Percentiles rank a stretch among this genome's conserved stretches.
Conservation (phyloP, 169 alveolate genomes). For the Blepharisma undulans region DNA sequence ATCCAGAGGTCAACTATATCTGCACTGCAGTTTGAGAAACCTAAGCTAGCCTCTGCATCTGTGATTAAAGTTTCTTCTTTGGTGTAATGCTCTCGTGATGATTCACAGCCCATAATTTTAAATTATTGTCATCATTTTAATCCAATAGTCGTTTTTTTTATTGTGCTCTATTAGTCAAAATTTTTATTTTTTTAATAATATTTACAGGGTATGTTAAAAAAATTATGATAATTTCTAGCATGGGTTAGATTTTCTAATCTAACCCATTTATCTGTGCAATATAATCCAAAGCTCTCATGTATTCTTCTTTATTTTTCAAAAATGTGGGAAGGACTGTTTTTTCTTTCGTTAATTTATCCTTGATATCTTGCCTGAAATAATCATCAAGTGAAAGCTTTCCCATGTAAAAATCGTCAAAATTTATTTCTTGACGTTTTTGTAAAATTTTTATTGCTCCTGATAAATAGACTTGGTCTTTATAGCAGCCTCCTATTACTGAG, state of each 20-base stretch:
- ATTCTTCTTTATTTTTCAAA: constrained; percentile 52
- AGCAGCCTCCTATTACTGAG: constrained; percentile 58
- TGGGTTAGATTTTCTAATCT: constrained; percentile 20
- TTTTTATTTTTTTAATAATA: no score
- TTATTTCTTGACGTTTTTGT: constrained; percentile 43
- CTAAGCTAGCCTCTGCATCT: not conserved
- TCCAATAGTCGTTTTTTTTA: not conserved
- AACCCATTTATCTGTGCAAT: constrained; percentile 60
- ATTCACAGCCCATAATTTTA: not conserved
- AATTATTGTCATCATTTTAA: not conserved
- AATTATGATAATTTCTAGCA: not conserved
- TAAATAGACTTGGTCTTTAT: constrained; percentile 70
- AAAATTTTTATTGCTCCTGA: constrained; percentile 67
- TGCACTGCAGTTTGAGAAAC: not conserved
- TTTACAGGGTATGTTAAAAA: not conserved
- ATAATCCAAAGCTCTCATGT: constrained; percentile 49
- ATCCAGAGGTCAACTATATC: not conserved
- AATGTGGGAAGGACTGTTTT: constrained; percentile 47
- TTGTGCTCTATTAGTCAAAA: not conserved
- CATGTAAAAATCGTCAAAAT: constrained; percentile 46
- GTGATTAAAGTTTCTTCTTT: not conserved
- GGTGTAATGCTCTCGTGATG: not conserved
- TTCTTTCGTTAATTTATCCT: constrained; percentile 11
- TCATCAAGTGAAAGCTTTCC: constrained; percentile 66
- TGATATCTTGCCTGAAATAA: constrained; percentile 35